A percentile compares a stretch with the other conserved stretches of the same genome.
Conservation (phyloP, 1,284 basidiomycete species). For the Amylostereum areolatum region DNA sequence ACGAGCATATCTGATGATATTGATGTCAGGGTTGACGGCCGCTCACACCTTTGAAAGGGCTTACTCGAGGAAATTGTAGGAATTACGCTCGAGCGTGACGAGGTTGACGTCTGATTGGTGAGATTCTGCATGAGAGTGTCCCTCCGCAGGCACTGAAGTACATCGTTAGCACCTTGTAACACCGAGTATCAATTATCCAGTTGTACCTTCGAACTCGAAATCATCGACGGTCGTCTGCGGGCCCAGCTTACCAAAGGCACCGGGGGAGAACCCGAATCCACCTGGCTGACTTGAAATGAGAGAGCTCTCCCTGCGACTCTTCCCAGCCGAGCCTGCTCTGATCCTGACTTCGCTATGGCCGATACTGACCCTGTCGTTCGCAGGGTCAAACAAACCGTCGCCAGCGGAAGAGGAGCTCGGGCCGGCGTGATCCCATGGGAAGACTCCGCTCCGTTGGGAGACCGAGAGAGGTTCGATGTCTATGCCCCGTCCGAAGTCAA, state of each 20-base stretch:
- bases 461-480: constrained; percentile 28
- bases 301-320: constrained; percentile 38
- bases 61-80: constrained; percentile 74
- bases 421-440: constrained; percentile 79
- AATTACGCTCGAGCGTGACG: constrained; percentile 63
- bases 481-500: constrained; percentile 30
- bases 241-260: constrained; percentile 26
- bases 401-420: constrained; percentile 49
- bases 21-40: too few relatives aligned
- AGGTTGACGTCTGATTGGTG: constrained; percentile 50
- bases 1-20: constrained; percentile 55
- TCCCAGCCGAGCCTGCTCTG: constrained; percentile 44
- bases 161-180: too few relatives aligned
- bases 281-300: constrained; percentile 26
- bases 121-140: constrained; percentile 32
- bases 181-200: constrained; percentile 13
- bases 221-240: constrained; percentile 47
- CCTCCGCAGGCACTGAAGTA: constrained; percentile 26
- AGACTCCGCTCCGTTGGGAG: constrained; percentile 64
- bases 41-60: too few relatives aligned
- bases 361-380: constrained; percentile 41
- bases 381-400: constrained; percentile 29
- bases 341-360: constrained; percentile 47
- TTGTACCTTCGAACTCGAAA: constrained; percentile 58
- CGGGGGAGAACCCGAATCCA: constrained; percentile 44